These are phyloP conservation scores for Brassica cretica DNA, from an alignment of 345 rosid genomes.

Conservation along the genomic window DNA sequence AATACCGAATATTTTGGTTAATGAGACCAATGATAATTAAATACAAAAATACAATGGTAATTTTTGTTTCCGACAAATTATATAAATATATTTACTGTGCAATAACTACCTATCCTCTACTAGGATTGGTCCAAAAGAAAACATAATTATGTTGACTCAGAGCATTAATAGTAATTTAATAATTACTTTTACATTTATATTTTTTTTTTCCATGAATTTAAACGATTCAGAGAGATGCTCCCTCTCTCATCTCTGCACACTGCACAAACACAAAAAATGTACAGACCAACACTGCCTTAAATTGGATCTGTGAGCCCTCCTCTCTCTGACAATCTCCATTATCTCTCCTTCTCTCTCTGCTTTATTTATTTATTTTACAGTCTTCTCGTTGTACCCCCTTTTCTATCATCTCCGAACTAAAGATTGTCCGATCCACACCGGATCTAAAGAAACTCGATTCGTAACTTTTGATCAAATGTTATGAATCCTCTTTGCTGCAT, in stretches of 20 bases:
- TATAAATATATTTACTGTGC: not conserved
- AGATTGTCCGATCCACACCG: constrained; percentile 21
- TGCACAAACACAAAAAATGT: constrained; percentile 45
- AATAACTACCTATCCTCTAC: constrained; percentile 21
- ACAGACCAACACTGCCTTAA: constrained; percentile 52
- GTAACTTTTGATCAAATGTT: constrained; percentile 15
- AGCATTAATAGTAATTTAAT: constrained; percentile 36
- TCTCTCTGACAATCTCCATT: constrained; percentile 43
- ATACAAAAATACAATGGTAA: constrained; percentile 1
- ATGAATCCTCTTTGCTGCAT: constrained; percentile 99
- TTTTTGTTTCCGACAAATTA: not conserved
- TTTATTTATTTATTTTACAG: not conserved
- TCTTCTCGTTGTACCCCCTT: not conserved
- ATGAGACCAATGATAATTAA: constrained; percentile 3
- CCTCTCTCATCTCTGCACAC: constrained; percentile 41
- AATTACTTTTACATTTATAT: constrained; percentile 2
- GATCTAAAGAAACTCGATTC: constrained; percentile 15
- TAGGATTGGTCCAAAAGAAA: constrained; percentile 25
- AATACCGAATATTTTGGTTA: constrained; percentile 30
- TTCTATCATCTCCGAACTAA: constrained; percentile 7
- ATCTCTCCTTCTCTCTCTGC: constrained; percentile 6
- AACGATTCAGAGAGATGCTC: constrained; percentile 37
- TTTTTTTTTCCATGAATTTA: constrained; percentile 3
- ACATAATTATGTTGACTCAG: constrained; percentile 35
- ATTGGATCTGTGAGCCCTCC: constrained; percentile 55